Evolutionary conservation across 2,329 filamentous ascomycete genomes (phyloP).

Genomic region (Ustulina deusta): DNA sequence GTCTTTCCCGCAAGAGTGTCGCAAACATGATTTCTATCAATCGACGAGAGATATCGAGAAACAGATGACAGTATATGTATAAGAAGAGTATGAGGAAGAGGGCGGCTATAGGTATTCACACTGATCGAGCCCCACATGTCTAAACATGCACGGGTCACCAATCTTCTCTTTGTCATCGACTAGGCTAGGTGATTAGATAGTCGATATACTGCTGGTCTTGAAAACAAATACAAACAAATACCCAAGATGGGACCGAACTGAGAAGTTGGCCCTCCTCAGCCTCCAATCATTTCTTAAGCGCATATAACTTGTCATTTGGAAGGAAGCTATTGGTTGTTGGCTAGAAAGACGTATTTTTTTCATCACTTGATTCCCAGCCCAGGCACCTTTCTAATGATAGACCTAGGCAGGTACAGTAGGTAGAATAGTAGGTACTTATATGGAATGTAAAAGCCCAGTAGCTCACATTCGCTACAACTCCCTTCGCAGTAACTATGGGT

Average conservation of each 20-base stretch:
- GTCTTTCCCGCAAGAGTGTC: background rate
- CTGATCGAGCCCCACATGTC: too few relatives aligned
- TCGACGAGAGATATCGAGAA: background rate
- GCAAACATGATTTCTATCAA: background rate
- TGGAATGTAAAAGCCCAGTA: background rate
- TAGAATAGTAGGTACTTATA: too few relatives aligned
- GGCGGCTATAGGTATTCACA: background rate
- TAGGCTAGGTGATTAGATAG: too few relatives aligned
- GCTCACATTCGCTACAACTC: background rate
- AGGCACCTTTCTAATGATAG: too few relatives aligned
- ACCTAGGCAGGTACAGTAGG: too few relatives aligned
- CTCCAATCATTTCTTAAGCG: background rate
- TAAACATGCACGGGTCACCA: too few relatives aligned
- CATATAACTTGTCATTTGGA: too few relatives aligned
- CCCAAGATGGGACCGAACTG: too few relatives aligned
- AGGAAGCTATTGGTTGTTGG: background rate
- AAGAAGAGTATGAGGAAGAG: background rate
- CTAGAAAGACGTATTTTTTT: background rate
- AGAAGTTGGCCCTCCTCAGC: background rate
- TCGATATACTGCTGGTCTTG: too few relatives aligned
- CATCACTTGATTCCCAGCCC: too few relatives aligned
- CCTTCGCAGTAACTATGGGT: background rate
- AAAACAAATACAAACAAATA: too few relatives aligned
- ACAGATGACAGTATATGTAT: background rate
- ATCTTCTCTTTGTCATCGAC: too few relatives aligned